Conservation (phyloP, 768 basidiomycete genomes). For the Amanita exitialis region DNA sequence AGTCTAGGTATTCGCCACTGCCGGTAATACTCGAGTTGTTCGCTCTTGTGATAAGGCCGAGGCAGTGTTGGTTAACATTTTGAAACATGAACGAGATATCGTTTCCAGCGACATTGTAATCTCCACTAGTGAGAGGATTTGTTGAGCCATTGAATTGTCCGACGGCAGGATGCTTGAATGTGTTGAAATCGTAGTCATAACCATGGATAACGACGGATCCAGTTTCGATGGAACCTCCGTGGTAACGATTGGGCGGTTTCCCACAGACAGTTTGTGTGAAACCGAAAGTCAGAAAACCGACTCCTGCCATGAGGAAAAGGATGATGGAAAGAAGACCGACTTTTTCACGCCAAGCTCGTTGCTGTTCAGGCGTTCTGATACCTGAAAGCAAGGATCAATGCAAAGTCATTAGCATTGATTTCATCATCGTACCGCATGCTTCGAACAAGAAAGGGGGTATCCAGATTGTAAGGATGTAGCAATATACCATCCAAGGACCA, state of each 20-base stretch:
- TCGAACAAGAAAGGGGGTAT: conserved; percentile 72
- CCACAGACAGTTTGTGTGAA: conserved; percentile 95
- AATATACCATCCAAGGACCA: conserved; percentile 94
- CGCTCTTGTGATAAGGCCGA: conserved; percentile 65
- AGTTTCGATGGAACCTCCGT: conserved; percentile 68
- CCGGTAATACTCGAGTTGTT: conserved; percentile 62
- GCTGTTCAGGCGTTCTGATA: conserved; percentile 82
- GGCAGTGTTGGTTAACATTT: conserved; percentile 77
- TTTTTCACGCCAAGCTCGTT: conserved; percentile 98
- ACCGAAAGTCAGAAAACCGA: conserved; percentile 98
- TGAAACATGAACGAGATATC: conserved; percentile 96
- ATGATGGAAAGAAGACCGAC: conserved; percentile 87
- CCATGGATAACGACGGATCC: conserved; percentile 91
- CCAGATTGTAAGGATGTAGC: conserved; percentile 72
- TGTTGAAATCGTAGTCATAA: conserved; percentile 83
- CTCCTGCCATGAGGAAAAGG: conserved; percentile 74
- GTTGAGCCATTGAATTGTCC: conserved; percentile 63
- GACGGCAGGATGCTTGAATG: conserved; percentile 76
- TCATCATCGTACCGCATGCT: conserved; percentile 56
- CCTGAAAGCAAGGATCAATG: conserved; percentile 33
- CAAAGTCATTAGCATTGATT: background rate
- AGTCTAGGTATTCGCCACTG: conserved; percentile 54
- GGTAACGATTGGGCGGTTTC: conserved; percentile 73
- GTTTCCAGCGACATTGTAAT: conserved; percentile 73
- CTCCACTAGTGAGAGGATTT: conserved; percentile 75